Conservation (phyloP, 1,284 basidiomycete species). For the Apiotrichum gracile region DNA sequence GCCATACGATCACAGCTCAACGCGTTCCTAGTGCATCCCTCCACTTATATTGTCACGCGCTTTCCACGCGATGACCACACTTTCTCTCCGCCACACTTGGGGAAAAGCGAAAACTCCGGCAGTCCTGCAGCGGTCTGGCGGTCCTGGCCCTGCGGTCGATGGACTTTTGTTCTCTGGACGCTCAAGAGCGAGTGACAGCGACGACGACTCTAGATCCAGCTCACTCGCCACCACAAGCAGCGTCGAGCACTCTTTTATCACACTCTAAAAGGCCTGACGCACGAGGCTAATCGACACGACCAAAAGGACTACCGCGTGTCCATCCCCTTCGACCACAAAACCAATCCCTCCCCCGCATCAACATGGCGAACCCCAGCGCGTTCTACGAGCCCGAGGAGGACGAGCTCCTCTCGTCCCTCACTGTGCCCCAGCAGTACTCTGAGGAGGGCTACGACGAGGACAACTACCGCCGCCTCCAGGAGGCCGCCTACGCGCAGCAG, state of each 20-base stretch:
- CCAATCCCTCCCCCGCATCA: background rate
- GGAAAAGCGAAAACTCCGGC: background rate
- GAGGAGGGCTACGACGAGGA: conserved; percentile 32
- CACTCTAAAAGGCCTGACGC: background rate
- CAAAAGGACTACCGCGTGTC: background rate
- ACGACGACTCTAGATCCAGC: background rate
- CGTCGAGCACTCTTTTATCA: background rate
- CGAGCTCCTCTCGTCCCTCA: conserved; percentile 42
- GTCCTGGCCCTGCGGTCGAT: no score
- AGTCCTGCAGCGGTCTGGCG: no score
- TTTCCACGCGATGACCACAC: no score
- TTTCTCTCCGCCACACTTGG: background rate
- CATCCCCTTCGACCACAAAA: background rate
- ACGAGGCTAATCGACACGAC: background rate
- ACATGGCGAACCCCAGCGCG: conserved; percentile 44
- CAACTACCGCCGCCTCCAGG: conserved; percentile 36
- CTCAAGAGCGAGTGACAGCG: background rate
- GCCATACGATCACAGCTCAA: no score
- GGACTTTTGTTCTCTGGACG: background rate
- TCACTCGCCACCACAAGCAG: background rate
- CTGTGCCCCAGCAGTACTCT: conserved; percentile 30
- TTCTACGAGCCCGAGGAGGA: conserved; percentile 47
- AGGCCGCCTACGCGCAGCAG: conserved; percentile 39
- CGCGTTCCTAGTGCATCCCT: no score
- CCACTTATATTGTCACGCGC: no score